These are phyloP conservation scores for Colletotrichum magnum DNA, from an alignment of 2,329 filamentous ascomycete species.

Conservation along the genomic window DNA sequence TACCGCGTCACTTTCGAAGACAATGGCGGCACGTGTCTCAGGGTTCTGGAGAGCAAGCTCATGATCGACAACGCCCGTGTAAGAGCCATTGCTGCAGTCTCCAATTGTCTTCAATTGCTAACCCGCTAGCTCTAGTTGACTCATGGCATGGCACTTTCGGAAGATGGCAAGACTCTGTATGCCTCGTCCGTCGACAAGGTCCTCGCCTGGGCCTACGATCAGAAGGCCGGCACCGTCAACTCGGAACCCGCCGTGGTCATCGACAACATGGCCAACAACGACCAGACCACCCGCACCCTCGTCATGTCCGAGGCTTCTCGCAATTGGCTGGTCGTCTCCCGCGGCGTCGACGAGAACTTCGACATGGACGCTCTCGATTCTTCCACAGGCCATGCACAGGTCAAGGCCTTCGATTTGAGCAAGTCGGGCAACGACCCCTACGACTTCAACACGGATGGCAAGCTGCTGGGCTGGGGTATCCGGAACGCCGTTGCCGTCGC, in stretches of 20 bases:
- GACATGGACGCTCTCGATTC: constrained; percentile 68
- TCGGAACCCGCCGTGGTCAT: constrained; percentile 67
- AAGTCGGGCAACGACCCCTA: constrained; percentile 50
- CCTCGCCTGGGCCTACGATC: constrained; percentile 76
- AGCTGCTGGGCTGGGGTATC: constrained; percentile 76
- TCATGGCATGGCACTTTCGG: constrained; percentile 68
- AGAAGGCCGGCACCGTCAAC: constrained; percentile 60
- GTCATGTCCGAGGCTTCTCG: constrained; percentile 69
- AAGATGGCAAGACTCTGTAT: constrained; percentile 67
- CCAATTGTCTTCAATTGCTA: background rate
- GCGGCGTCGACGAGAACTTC: constrained; percentile 75
- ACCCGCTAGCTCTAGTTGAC: constrained; percentile 58
- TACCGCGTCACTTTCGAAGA: constrained; percentile 57
- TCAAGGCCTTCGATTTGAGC: constrained; percentile 70
- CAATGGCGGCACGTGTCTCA: constrained; percentile 57
- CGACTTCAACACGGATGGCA: constrained; percentile 64
- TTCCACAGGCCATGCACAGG: constrained; percentile 73
- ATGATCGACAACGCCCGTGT: constrained; percentile 53
- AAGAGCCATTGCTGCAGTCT: constrained; percentile 37
- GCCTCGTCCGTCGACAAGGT: constrained; percentile 72
- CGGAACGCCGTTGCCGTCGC: constrained; percentile 80
- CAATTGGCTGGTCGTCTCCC: constrained; percentile 73
- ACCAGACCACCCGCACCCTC: constrained; percentile 77
- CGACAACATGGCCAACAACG: constrained; percentile 62
- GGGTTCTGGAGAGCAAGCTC: constrained; percentile 51